These are phyloP conservation scores for Suhomyces yuchorum DNA, from an alignment of 1,139 yeast genomes.

Conservation along the genomic window DNA sequence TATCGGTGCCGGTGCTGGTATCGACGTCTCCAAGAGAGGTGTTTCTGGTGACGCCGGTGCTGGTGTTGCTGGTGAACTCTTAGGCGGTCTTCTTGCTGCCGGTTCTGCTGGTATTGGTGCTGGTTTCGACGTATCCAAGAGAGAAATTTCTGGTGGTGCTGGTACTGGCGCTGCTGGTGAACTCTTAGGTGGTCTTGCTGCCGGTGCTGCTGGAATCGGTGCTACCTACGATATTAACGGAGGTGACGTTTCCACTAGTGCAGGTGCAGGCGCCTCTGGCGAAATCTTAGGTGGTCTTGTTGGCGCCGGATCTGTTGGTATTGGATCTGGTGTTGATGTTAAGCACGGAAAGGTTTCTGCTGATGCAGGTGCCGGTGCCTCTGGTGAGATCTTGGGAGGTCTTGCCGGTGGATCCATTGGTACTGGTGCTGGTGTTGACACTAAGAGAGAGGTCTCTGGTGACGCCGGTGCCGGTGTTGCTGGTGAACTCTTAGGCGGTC, in stretches of 20 bases:
- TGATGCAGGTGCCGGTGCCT: constrained; percentile 7
- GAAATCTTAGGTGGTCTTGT: constrained; percentile 11
- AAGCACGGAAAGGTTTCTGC: constrained; percentile 11
- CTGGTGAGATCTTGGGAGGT: constrained; percentile 5
- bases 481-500: constrained; percentile 7
- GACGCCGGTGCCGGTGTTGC: constrained; percentile 9
- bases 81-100: constrained; percentile 11
- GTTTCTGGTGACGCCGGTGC: constrained; percentile 16
- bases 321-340: constrained; percentile 15
- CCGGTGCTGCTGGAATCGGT: constrained; percentile 16
- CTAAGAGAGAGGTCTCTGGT: constrained; percentile 20
- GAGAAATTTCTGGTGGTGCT: constrained; percentile 14
- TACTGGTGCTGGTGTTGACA: constrained; percentile 11
- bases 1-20: constrained; percentile 18
- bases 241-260: constrained; percentile 14
- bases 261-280: constrained; percentile 15
- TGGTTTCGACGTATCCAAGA: constrained; percentile 14
- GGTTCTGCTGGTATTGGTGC: constrained; percentile 17
- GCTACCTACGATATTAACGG: constrained; percentile 14
- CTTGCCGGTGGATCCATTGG: constrained; percentile 9
- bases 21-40: constrained; percentile 13
- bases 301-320: constrained; percentile 14
- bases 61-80: constrained; percentile 13
- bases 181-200: constrained; percentile 11
- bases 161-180: constrained; percentile 15